These are phyloP conservation scores for Adansonia digitata DNA, from an alignment of 345 rosid species.

Conservation along the genomic window DNA sequence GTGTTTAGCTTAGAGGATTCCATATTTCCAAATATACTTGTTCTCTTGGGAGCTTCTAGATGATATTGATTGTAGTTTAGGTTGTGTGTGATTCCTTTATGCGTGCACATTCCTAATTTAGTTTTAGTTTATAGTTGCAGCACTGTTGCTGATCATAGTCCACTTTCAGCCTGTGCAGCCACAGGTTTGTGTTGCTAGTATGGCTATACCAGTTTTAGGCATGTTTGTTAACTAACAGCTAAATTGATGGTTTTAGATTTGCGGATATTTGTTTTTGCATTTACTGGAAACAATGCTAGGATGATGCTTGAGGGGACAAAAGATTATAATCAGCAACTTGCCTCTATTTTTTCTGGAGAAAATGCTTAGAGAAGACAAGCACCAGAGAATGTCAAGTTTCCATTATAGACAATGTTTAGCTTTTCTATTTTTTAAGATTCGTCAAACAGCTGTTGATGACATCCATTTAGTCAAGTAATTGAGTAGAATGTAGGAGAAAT, in stretches of 20 bases:
- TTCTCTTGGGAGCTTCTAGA: neutral
- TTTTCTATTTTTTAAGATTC: neutral
- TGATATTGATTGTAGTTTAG: neutral
- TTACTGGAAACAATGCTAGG: neutral
- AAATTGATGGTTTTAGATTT: neutral
- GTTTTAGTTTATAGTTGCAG: neutral
- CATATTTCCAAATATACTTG: neutral
- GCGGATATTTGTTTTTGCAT: neutral
- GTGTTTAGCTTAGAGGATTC: neutral
- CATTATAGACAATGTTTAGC: neutral
- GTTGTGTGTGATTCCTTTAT: neutral
- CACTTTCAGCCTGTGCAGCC: neutral
- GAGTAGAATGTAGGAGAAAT: neutral
- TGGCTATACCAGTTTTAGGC: neutral
- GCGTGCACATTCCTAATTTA: neutral
- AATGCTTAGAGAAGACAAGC: neutral
- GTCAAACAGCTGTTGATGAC: neutral
- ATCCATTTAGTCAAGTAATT: constrained; percentile 1
- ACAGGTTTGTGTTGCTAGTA: neutral
- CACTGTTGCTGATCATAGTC: neutral
- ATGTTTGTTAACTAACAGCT: neutral
- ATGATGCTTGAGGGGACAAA: neutral
- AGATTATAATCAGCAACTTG: neutral
- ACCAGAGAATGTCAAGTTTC: neutral
- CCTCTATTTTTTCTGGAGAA: neutral